Percentiles rank a stretch among this genome's conserved stretches.
Conservation (phyloP, 805 yeast species). For the Lachancea nothofagi region DNA sequence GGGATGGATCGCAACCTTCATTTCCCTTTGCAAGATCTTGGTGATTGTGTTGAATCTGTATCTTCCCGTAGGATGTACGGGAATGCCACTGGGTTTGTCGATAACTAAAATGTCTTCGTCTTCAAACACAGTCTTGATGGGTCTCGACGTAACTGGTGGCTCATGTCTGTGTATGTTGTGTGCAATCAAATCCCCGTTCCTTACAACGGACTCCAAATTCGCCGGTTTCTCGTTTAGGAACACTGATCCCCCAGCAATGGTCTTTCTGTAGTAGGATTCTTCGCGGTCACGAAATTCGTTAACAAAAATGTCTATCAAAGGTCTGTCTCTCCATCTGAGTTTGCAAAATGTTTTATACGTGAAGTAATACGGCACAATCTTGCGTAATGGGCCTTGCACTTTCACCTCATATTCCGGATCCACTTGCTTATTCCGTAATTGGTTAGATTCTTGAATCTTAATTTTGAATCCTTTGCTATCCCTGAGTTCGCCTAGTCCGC, state of each 20-base stretch:
- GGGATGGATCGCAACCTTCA: slow-evolving; percentile 64
- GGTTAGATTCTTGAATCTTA: slow-evolving; percentile 22
- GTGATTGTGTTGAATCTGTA: slow-evolving; percentile 72
- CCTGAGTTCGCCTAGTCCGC: slow-evolving; percentile 14
- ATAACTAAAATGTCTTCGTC: slow-evolving; percentile 74
- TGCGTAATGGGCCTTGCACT: slow-evolving; percentile 56
- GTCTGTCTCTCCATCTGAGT: slow-evolving; percentile 83
- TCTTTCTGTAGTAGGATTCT: slow-evolving; percentile 54
- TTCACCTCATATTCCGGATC: slow-evolving; percentile 52
- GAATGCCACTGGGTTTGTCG: slow-evolving; percentile 91
- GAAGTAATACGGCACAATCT: slow-evolving; percentile 79
- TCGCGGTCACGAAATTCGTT: slow-evolving; percentile 81
- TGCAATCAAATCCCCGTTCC: slow-evolving; percentile 76
- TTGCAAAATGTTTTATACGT: slow-evolving; percentile 91
- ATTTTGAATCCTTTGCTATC: slow-evolving; percentile 32
- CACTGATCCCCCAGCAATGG: slow-evolving; percentile 61
- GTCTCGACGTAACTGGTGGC: slow-evolving; percentile 62
- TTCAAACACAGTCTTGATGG: slow-evolving; percentile 63
- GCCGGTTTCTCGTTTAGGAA: slow-evolving; percentile 65
- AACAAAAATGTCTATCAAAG: slow-evolving; percentile 71
- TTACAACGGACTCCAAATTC: slow-evolving; percentile 53
- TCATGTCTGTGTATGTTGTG: slow-evolving; percentile 87
- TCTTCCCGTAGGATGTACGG: slow-evolving; percentile 93
- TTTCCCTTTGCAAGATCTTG: slow-evolving; percentile 67
- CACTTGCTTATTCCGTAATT: slow-evolving; percentile 46